Conservation (phyloP, 2,329 filamentous ascomycete genomes). For the Phaeoacremonium minimum region DNA sequence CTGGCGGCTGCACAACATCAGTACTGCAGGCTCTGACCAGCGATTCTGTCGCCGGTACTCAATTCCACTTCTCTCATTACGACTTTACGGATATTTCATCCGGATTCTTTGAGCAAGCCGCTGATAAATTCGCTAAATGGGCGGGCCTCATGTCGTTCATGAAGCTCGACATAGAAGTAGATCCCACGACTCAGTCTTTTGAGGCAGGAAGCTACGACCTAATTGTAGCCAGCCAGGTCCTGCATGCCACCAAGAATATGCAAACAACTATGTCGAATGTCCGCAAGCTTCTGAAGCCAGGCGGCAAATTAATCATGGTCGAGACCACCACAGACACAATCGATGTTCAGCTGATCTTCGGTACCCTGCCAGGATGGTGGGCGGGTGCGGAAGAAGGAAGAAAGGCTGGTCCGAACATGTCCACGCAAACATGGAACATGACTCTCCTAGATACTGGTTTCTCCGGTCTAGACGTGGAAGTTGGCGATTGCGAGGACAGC, state of each 20-base stretch:
- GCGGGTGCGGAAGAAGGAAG: too few species aligned
- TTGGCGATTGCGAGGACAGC: too few species aligned
- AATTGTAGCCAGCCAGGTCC: conserved; percentile 22
- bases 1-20: conserved; percentile 6
- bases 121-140: conserved; percentile 20
- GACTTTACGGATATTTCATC: conserved; percentile 6
- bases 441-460: too few species aligned
- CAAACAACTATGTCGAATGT: conserved; percentile 17
- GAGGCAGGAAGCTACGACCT: conserved; percentile 20
- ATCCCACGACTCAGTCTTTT: conserved; percentile 23
- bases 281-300: conserved; percentile 24
- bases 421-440: too few species aligned
- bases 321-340: conserved; percentile 11
- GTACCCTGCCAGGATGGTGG: conserved; percentile 32
- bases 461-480: too few species aligned
- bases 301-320: conserved; percentile 24
- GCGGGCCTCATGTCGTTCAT: conserved; percentile 20
- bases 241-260: conserved; percentile 19
- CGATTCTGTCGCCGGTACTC: neutral
- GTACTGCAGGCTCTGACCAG: conserved; percentile 5
- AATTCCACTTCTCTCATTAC: neutral
- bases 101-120: conserved; percentile 13
- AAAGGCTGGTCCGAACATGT: too few species aligned
- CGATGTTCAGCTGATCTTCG: conserved; percentile 20
- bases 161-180: conserved; percentile 20